A percentile compares a stretch with the other conserved stretches of the same genome.
phyloP scores from a whole-genome alignment of 495 filamentous ascomycete genomes.

The Penicillium nucicola region DNA sequence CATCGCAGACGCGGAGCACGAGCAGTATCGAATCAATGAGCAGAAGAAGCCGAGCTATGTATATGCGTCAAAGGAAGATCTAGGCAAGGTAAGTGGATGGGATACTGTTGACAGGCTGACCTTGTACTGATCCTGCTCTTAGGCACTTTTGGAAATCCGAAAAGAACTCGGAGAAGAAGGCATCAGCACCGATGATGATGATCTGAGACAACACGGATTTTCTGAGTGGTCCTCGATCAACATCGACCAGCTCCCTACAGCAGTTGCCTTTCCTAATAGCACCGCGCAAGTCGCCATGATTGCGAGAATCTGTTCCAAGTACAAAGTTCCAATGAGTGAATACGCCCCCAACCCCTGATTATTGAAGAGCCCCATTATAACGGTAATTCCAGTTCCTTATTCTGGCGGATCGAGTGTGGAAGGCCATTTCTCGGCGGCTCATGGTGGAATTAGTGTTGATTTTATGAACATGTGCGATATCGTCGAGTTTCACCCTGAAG shows the following conservation, averaged over 20 bases:
- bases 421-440: constrained; percentile 81
- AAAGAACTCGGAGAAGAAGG: constrained; percentile 66
- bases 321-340: constrained; percentile 85
- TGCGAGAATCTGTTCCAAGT: constrained; percentile 76
- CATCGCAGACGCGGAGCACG: no score
- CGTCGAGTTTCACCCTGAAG: constrained; percentile 71
- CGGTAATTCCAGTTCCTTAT: no score
- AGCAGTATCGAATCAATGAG: no score
- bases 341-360: no score
- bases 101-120: no score
- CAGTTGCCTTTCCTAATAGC: constrained; percentile 71
- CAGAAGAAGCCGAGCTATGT: no score
- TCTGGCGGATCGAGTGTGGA: constrained; percentile 86
- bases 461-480: constrained; percentile 88
- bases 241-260: constrained; percentile 71
- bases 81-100: no score
- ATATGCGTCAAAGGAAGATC: no score
- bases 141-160: no score
- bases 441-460: constrained; percentile 86
- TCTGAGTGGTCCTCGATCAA: constrained; percentile 89
- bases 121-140: no score
- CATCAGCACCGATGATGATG: constrained; percentile 80
- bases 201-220: constrained; percentile 77
- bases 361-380: no score
- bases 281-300: constrained; percentile 80